A percentile compares a stretch with the other conserved stretches of the same genome.
These are phyloP conservation scores for Tulasnella sp. DNA, from an alignment of 768 basidiomycete species.

Conservation along the genomic window DNA sequence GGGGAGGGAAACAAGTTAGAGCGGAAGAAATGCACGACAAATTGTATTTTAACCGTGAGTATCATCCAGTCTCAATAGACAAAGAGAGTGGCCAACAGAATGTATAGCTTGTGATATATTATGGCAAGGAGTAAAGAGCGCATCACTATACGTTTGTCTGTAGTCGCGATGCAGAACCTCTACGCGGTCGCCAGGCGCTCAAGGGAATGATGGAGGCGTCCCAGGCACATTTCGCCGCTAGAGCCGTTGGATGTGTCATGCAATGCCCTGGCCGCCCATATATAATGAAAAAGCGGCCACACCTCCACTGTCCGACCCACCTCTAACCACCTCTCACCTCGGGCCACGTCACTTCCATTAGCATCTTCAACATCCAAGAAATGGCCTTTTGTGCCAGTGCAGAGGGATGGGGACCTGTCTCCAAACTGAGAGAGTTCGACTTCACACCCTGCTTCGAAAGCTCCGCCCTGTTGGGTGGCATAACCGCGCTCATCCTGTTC, in stretches of 20 bases:
- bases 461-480: conserved; percentile 45
- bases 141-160: too few relatives aligned
- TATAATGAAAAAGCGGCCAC: not conserved
- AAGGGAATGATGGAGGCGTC: too few relatives aligned
- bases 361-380: not conserved
- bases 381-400: conserved; percentile 4
- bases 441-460: conserved; percentile 75
- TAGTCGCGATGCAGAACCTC: too few relatives aligned
- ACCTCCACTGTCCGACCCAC: not conserved
- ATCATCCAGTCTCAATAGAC: too few relatives aligned
- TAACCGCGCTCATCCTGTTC: conserved; percentile 39
- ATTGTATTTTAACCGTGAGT: too few relatives aligned
- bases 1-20: too few relatives aligned
- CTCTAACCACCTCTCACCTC: not conserved
- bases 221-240: too few relatives aligned
- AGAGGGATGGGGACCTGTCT: conserved; percentile 59
- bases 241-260: not conserved
- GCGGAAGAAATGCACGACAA: too few relatives aligned
- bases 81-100: too few relatives aligned
- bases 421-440: conserved; percentile 54
- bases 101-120: too few relatives aligned
- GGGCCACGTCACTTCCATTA: not conserved
- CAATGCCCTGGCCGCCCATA: not conserved
- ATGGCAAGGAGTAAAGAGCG: too few relatives aligned
- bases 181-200: too few relatives aligned